Conservation (phyloP, 139 green algal species). For the Nannochloris sp. region DNA sequence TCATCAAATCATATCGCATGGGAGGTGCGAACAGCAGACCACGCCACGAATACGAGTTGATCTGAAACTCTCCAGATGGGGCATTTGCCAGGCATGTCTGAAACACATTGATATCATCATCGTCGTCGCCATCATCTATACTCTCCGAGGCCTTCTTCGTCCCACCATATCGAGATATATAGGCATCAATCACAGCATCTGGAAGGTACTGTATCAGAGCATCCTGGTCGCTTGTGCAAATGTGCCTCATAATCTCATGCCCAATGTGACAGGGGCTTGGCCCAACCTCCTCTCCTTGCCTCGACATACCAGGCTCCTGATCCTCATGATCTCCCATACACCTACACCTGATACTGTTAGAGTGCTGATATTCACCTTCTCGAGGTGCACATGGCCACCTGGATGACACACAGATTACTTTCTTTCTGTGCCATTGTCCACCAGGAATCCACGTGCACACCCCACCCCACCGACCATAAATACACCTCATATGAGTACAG, state of each 20-base stretch:
- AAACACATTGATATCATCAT: neutral
- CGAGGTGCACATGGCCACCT: no score
- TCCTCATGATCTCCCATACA: neutral
- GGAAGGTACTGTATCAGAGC: conserved; percentile 4
- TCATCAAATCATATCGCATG: neutral
- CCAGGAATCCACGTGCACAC: no score
- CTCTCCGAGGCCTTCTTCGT: neutral
- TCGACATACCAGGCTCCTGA: neutral
- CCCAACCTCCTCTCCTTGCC: neutral
- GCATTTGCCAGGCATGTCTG: neutral
- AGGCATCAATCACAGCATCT: conserved; percentile 10
- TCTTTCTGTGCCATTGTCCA: no score
- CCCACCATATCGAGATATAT: neutral
- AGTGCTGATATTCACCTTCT: no score
- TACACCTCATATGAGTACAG: no score
- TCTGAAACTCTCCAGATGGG: conserved; percentile 1
- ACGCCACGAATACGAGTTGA: conserved; percentile 5
- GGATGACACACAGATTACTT: no score
- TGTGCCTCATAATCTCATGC: neutral
- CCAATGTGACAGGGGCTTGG: neutral
- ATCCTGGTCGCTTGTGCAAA: neutral
- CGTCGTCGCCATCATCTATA: neutral
- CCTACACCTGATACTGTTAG: no score
- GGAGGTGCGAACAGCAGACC: conserved; percentile 7
- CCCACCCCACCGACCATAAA: no score